Evolutionary conservation across 345 rosid species (phyloP).

Genomic region (Lagerstroemia speciosa): DNA sequence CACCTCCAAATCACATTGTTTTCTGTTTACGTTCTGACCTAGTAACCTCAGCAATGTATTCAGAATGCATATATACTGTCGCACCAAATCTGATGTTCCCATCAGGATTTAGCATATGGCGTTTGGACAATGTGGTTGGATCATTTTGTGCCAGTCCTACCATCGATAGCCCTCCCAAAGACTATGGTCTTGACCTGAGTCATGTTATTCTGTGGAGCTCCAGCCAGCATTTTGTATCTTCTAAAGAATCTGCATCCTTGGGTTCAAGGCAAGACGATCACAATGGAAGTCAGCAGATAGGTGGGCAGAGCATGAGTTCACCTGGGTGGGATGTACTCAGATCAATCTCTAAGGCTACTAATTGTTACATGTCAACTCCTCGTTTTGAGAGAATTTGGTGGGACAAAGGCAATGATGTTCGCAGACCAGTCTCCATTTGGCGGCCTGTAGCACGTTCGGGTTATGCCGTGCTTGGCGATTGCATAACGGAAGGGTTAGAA

Average conservation of each 20-base stretch:
- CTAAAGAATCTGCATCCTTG: conserved; percentile 26
- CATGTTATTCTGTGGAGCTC: conserved; percentile 76
- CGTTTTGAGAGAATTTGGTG: conserved; percentile 97
- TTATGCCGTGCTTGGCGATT: conserved; percentile 78
- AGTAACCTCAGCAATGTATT: conserved; percentile 70
- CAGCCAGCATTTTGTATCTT: conserved; percentile 30
- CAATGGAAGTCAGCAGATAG: conserved; percentile 31
- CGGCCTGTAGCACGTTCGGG: conserved; percentile 73
- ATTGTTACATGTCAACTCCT: conserved; percentile 63
- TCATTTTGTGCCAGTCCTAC: conserved; percentile 82
- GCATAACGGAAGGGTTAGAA: conserved; percentile 88
- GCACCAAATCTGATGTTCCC: conserved; percentile 36
- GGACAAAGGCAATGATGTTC: conserved; percentile 89
- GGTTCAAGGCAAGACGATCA: conserved; percentile 26
- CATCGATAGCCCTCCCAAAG: conserved; percentile 45
- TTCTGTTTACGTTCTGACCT: conserved; percentile 92
- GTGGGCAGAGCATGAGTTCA: conserved; percentile 38
- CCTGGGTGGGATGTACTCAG: conserved; percentile 83
- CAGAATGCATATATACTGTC: conserved; percentile 66
- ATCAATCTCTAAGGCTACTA: conserved; percentile 61
- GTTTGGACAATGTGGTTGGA: conserved; percentile 79
- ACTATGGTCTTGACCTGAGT: conserved; percentile 51
- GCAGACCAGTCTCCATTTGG: conserved; percentile 91
- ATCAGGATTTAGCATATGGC: conserved; percentile 96
- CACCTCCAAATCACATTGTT: conserved; percentile 76